Evolutionary conservation across 305 asterid genomes (phyloP).

Genomic region (Fraxinus xanthoxyloides): DNA sequence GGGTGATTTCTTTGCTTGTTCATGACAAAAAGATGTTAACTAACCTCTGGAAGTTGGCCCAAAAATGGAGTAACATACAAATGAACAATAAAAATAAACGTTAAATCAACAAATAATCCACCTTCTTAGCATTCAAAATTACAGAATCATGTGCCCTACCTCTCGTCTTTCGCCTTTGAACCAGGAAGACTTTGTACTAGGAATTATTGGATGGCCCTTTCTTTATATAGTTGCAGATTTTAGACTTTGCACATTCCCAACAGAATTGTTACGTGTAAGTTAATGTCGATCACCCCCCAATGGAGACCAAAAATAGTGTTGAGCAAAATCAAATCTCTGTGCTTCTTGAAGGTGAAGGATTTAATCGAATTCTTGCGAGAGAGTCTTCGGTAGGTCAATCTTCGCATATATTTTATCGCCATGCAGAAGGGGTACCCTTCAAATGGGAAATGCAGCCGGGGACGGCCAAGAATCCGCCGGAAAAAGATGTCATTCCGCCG

Average conservation of each 20-base stretch:
- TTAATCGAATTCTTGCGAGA: slow-evolving; percentile 47
- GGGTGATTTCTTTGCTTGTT: slow-evolving; percentile 56
- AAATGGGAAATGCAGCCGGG: slow-evolving; percentile 84
- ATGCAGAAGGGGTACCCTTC: slow-evolving; percentile 71
- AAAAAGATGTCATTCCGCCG: slow-evolving; percentile 48
- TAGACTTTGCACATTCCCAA: not conserved
- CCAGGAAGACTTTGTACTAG: slow-evolving; percentile 23
- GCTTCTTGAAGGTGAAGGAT: slow-evolving; percentile 51
- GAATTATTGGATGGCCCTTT: not conserved
- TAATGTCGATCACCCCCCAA: not conserved
- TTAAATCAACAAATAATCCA: slow-evolving; percentile 30
- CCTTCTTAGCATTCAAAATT: slow-evolving; percentile 8
- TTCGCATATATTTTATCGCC: slow-evolving; percentile 44
- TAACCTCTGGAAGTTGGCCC: slow-evolving; percentile 21
- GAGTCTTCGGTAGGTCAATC: slow-evolving; percentile 50
- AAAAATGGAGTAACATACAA: not conserved
- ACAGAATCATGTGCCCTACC: slow-evolving; percentile 52
- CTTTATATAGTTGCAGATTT: slow-evolving; percentile 13
- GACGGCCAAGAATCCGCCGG: slow-evolving; percentile 50
- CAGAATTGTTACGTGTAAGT: slow-evolving; percentile 2
- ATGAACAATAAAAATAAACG: not conserved
- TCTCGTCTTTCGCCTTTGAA: slow-evolving; percentile 50
- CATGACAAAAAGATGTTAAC: slow-evolving; percentile 31
- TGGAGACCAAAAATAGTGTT: slow-evolving; percentile 12
- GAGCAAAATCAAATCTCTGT: slow-evolving; percentile 34